Base-by-base conservation (phyloP, 2,329 filamentous ascomycete genomes). In the Lecanicillium sp. region DNA sequence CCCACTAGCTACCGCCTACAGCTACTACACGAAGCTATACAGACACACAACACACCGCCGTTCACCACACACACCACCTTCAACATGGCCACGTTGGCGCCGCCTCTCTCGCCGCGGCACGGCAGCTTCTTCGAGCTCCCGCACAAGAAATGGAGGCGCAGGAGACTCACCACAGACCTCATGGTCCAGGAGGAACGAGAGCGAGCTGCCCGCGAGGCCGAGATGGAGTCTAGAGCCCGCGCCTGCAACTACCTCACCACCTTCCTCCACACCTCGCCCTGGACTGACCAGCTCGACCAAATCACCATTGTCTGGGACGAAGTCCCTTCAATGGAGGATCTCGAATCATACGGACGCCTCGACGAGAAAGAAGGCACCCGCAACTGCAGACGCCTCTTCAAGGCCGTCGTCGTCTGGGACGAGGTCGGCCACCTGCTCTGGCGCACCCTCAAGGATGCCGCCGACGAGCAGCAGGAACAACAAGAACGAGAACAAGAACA, bases 321-420 rank as follows among this genome's bases (percentile, higher is more conserved):
- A 15, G 59, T 67, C 3, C 65, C 65, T 12, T 58, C 60, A 44
- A 60, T 66, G 51, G 54, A 61, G 23, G 62, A 65, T 52, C 60
- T 67, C 24, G 57, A 61, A 39, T 54, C 58, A 7, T 67, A 60
- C 36, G 64, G 63, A 24, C 44, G 51, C 19, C 56, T 67, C 35
- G 56, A 61, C 47, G 61, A 65, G 48, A 58, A 58, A 32, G 60
- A 66, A 33, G 65, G 65, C 48, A 67, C 65, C 3, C 58, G 59
- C 30, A 62, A 62, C 32, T 67, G 65, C 51, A 58, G 65, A 27
- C 59, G 60, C 12, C 56, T 67, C 4, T 67, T 67, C 60, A 67
- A 65, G 52, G 65, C 65, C 21, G 60, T 62, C 10, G 64, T 67
- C 32, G 61, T 67, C 29, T 67, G 65, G 65, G 65, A 67, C 47